Evolutionary conservation across 768 basidiomycete genomes (phyloP), one percentile per base, ranked within the genome.

Genomic region (Neoboletus magnificus): DNA sequence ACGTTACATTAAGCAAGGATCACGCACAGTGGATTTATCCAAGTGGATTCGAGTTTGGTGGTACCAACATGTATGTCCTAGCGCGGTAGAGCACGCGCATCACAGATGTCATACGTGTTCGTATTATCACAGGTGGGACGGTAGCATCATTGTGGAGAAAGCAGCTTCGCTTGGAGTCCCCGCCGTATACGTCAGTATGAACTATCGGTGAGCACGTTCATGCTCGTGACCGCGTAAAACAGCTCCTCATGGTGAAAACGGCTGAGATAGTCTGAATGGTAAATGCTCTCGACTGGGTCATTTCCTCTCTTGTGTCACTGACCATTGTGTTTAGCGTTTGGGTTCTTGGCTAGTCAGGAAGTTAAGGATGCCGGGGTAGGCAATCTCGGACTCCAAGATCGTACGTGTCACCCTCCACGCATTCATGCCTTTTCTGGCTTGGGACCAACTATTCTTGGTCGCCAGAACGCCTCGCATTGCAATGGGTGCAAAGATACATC

Each of bases 401-500:
- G 71, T 71, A 42, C 2, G 62, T 59, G 7, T 36, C 5, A 9
- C 1, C 1, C 7, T n/a, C 12, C 20, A 20, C 16, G 7, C 12
- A 1, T 4, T 22, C 11, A 23, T 37, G n/a, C 5, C 4, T 22
- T n/a, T 15, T 35, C 25, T 48, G 13, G 23, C 22, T 3, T 5
- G 2, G 12, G 1, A 25, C 32, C 32, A 33, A 54, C 25, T 16
- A 12, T 29, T 25, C 15, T 1, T 6, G 5, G n/a, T 13, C 32
- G 11, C 32, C 60, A 77, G 69, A 70, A 46, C 62, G 71, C 12
- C 59, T 71, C 8, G 81, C 79, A 1, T 64, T 82, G 10, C 59
- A 73, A 57, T 83, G 80, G 86, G 78, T 87, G 0, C 82, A 86
- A 60, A 66, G 74, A 23, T 81, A 88, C 60, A 85, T 87, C 42